Evolutionary conservation across 202 grass and related monocot species (phyloP).

Genomic region (Zoysia matrella): DNA sequence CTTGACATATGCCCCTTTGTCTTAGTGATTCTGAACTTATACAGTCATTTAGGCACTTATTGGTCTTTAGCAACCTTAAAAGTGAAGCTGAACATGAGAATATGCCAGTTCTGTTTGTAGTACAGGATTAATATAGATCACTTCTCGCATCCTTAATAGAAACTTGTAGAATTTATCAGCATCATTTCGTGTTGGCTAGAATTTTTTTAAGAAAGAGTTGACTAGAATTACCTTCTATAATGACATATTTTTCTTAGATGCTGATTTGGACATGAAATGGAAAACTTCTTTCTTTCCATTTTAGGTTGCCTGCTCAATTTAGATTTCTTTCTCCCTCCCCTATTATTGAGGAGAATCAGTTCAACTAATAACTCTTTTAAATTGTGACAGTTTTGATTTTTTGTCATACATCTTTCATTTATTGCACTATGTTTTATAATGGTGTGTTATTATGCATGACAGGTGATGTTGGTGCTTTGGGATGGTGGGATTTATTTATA

Average conservation of each 20-base stretch:
- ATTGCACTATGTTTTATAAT: constrained; percentile 24
- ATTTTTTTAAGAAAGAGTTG: not conserved
- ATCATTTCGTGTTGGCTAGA: no score
- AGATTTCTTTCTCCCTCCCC: no score
- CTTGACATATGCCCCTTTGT: constrained; percentile 1
- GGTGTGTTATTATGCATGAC: constrained; percentile 40
- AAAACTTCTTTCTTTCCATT: constrained; percentile 1
- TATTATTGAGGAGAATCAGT: not conserved
- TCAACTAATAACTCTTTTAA: not conserved
- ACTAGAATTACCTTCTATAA: not conserved
- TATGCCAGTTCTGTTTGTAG: not conserved
- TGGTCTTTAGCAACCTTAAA: constrained; percentile 3
- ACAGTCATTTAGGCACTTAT: not conserved
- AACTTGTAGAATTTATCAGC: not conserved
- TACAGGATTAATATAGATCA: not conserved
- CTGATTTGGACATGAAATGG: not conserved
- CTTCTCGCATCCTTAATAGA: not conserved
- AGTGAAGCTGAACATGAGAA: not conserved
- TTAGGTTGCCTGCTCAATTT: not conserved
- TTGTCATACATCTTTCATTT: not conserved
- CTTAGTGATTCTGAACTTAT: constrained; percentile 9
- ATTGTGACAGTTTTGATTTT: not conserved
- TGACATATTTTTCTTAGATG: not conserved
- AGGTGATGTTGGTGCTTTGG: constrained; percentile 86
- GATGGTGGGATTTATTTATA: constrained; percentile 98